Evolutionary conservation across 2,329 filamentous ascomycete species (phyloP).

Genomic region (Aspergillus carbonarius): DNA sequence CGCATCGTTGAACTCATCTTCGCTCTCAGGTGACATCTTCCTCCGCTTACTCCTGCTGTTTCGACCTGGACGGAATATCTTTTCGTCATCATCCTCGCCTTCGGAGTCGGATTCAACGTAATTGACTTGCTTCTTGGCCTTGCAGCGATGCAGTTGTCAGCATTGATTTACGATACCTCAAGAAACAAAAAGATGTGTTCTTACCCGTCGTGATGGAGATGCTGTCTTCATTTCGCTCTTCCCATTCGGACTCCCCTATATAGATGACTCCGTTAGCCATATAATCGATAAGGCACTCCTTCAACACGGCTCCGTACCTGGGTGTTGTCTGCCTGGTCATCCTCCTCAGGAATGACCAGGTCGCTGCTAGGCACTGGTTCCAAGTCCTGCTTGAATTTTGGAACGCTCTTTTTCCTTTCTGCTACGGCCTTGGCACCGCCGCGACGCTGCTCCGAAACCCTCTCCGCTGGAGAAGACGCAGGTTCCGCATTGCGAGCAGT

Average conservation of each 20-base stretch:
- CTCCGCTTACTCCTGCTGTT: constrained; percentile 56
- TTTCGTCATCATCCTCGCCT: constrained; percentile 66
- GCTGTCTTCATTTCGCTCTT: constrained; percentile 49
- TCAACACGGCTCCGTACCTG: constrained; percentile 37
- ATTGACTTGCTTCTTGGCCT: constrained; percentile 63
- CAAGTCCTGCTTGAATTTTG: constrained; percentile 49
- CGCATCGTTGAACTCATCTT: constrained; percentile 64
- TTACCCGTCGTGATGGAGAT: constrained; percentile 79
- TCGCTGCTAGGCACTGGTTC: constrained; percentile 84
- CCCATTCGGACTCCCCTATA: constrained; percentile 45
- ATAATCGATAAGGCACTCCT: constrained; percentile 19
- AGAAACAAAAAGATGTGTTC: constrained; percentile 8
- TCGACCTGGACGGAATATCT: constrained; percentile 62
- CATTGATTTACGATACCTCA: too few relatives aligned
- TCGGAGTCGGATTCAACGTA: constrained; percentile 86
- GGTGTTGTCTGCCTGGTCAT: constrained; percentile 37
- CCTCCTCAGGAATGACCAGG: constrained; percentile 65
- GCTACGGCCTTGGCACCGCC: constrained; percentile 37
- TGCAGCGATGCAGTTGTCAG: background rate
- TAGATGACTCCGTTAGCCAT: background rate
- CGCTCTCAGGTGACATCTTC: constrained; percentile 66
- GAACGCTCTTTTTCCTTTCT: constrained; percentile 45
- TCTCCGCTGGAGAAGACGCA: constrained; percentile 38
- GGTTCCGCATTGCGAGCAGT: constrained; percentile 31
- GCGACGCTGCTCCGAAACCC: constrained; percentile 31